These are phyloP conservation scores for Nemania diffusa DNA, from an alignment of 2,329 filamentous ascomycete genomes.

Conservation along the genomic window DNA sequence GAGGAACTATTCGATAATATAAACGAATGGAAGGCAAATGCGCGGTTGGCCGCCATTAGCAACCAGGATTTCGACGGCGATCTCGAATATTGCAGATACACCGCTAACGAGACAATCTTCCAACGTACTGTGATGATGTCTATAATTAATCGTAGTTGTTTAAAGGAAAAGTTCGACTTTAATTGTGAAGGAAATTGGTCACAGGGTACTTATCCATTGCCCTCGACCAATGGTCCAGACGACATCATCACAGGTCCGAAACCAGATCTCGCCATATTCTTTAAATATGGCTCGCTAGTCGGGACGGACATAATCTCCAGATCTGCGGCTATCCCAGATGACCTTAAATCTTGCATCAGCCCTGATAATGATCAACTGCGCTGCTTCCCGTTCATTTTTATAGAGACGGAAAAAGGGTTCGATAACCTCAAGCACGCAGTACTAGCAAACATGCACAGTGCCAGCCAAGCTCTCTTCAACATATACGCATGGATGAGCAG, in stretches of 20 bases:
- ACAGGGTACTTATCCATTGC: neutral
- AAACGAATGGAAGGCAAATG: neutral
- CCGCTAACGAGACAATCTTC: neutral
- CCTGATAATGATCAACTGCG: neutral
- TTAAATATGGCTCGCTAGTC: neutral
- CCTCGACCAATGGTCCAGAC: neutral
- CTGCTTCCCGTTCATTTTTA: slow-evolving; percentile 7
- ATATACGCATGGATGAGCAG: slow-evolving; percentile 3
- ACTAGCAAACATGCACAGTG: neutral
- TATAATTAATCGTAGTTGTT: neutral
- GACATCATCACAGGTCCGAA: neutral
- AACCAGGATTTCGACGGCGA: neutral
- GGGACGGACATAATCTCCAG: neutral
- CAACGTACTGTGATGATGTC: slow-evolving; percentile 4
- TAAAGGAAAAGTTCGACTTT: neutral
- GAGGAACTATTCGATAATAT: neutral
- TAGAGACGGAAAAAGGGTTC: neutral
- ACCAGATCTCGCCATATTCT: slow-evolving; percentile 15
- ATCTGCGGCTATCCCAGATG: neutral
- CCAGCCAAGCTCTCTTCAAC: slow-evolving; percentile 10
- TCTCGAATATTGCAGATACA: neutral
- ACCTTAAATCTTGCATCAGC: neutral
- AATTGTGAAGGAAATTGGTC: neutral
- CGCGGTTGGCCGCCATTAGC: neutral
- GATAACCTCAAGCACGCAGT: neutral